Evolutionary conservation across 768 basidiomycete genomes (phyloP).

Genomic region (Trametes cubensis): DNA sequence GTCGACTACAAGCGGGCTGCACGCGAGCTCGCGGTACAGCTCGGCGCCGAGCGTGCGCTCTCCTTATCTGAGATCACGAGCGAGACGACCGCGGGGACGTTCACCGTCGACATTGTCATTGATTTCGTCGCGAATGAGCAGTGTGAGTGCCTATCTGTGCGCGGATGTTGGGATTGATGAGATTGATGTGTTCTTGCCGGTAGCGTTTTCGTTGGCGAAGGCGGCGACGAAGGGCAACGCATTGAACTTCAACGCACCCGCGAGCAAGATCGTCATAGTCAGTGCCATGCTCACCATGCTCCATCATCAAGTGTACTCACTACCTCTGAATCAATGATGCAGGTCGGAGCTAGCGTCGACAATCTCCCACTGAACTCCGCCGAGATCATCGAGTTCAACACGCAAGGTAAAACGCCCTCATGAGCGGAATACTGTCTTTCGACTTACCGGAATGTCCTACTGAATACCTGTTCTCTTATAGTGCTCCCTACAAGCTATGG

Average conservation of each 20-base stretch:
- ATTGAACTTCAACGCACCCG: not conserved
- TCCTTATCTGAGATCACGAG: constrained; percentile 23
- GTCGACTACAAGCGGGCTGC: constrained; percentile 29
- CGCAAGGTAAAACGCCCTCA: not conserved
- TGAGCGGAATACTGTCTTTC: not conserved
- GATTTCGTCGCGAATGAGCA: constrained; percentile 30
- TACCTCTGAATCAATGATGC: too few species aligned
- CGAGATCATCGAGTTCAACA: constrained; percentile 1
- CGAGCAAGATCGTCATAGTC: not conserved
- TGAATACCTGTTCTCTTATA: not conserved
- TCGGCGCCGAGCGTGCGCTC: constrained; percentile 29
- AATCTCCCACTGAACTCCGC: constrained; percentile 1
- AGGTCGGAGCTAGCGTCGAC: not conserved
- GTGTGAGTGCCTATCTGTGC: constrained; percentile 17
- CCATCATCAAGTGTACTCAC: not conserved
- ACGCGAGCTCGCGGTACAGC: constrained; percentile 27
- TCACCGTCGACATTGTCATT: constrained; percentile 30
- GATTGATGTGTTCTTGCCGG: not conserved
- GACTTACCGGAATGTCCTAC: not conserved
- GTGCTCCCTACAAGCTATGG: not conserved
- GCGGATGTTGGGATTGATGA: not conserved
- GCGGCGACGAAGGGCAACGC: not conserved
- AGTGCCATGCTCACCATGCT: not conserved
- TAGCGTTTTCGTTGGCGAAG: constrained; percentile 8
- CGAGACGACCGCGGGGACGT: constrained; percentile 2